Conservation (phyloP, 768 basidiomycete species). For the Lactarius hatsudake region DNA sequence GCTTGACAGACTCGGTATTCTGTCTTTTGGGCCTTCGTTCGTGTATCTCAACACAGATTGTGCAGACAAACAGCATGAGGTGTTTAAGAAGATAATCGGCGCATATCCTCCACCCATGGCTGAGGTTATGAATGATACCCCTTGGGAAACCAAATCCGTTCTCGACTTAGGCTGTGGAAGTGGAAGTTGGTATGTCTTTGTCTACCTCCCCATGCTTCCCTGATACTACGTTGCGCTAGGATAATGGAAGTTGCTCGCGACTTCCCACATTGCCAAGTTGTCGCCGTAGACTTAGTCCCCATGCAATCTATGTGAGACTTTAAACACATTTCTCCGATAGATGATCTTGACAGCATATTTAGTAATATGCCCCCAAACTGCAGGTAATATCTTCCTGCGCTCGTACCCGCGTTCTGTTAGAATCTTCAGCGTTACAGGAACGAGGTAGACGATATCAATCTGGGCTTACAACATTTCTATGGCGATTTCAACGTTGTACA, state of each 20-base stretch:
- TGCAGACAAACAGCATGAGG: constrained; percentile 62
- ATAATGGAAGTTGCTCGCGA: constrained; percentile 72
- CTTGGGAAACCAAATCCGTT: constrained; percentile 56
- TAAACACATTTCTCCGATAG: background rate
- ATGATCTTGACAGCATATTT: constrained; percentile 26
- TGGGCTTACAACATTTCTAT: constrained; percentile 79
- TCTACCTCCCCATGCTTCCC: constrained; percentile 5
- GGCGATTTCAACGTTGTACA: constrained; percentile 77
- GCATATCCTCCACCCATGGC: constrained; percentile 60
- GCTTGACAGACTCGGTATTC: constrained; percentile 59
- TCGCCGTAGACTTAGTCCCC: constrained; percentile 78
- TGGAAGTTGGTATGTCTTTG: constrained; percentile 55
- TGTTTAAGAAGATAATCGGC: constrained; percentile 65
- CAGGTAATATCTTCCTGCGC: constrained; percentile 43
- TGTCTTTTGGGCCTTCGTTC: background rate
- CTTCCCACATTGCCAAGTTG: constrained; percentile 63
- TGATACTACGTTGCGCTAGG: constrained; percentile 41
- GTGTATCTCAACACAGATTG: constrained; percentile 12
- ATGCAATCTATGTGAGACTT: constrained; percentile 65
- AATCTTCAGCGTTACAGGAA: constrained; percentile 45
- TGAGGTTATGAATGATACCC: constrained; percentile 58
- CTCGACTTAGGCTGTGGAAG: constrained; percentile 81
- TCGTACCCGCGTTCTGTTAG: background rate
- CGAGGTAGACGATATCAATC: constrained; percentile 82
- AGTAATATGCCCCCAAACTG: constrained; percentile 70